Conservation (phyloP, 116 monocot genomes). For the Cymodocea nodosa region DNA sequence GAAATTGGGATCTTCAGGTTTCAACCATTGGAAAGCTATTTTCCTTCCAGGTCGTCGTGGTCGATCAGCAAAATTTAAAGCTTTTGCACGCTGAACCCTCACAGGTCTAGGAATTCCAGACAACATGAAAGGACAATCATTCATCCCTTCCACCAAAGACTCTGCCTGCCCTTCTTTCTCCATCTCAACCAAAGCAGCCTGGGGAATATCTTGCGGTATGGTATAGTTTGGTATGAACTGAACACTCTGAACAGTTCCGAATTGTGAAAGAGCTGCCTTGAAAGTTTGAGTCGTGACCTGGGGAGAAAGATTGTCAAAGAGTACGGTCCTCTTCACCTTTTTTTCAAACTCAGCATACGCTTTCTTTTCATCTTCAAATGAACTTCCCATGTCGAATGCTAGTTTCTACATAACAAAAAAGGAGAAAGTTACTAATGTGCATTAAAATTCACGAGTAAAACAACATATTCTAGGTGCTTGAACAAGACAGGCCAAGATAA, state of each 20-base stretch:
- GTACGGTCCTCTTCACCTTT: conserved; percentile 72
- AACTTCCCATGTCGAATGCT: not conserved
- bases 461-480: too few relatives aligned
- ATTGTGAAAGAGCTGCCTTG: conserved; percentile 51
- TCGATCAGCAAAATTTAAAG: conserved; percentile 60
- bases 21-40: conserved; percentile 39
- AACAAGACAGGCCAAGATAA: too few relatives aligned
- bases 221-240: conserved; percentile 52
- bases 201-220: conserved; percentile 41
- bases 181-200: conserved; percentile 75
- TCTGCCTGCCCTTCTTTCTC: conserved; percentile 36
- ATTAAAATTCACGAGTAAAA: too few relatives aligned
- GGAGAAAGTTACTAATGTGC: not conserved
- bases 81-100: conserved; percentile 40
- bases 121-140: conserved; percentile 68
- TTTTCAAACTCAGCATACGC: conserved; percentile 52
- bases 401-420: not conserved
- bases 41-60: conserved; percentile 51
- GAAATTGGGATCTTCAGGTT: conserved; percentile 30
- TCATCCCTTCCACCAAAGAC: conserved; percentile 25
- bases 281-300: conserved; percentile 46
- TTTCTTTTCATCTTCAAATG: conserved; percentile 8
- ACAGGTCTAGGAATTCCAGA: conserved; percentile 70
- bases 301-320: conserved; percentile 60
- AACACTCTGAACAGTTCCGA: conserved; percentile 39